Evolutionary conservation across 306 rosid genomes (phyloP), one percentile per base, ranked within the genome.

Genomic region (Inga laurina): DNA sequence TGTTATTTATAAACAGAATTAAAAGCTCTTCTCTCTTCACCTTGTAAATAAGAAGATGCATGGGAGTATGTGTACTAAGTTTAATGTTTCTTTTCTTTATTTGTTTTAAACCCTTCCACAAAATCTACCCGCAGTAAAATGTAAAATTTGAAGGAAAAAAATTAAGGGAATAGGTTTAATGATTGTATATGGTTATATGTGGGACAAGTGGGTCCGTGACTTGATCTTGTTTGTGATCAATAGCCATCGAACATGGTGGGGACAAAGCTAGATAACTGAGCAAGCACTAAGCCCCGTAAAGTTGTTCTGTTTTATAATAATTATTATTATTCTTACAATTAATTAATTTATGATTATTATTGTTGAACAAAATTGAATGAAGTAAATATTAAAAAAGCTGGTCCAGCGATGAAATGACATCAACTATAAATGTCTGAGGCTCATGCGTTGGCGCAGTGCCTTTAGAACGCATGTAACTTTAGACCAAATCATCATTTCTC

Each of bases 221-320:
- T 24, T 76, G 37, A 21, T 75, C 37, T 56, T 57, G 41, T 5
- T 64, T 75, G 81, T 72, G 81, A 75, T 85, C 10, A 32, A 86
- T 71, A 73, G 74, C 30, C 48, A 75, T 61, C 89, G 82, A 82
- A 84, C 83, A 82, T 44, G 79, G 48, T 54, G 77, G 85, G 87
- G 86, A 84, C 91, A 79, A 13, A 34, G 41, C 70, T 10, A 86
- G 61, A 72, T 46, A 44, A 57, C 91, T 84, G 86, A 84, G 79
- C 75, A 62, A 84, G 84, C 85, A 88, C 83, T 32, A 72, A 81
- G 75, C 79, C 80, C 84, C 78, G 67, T 82, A 82, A 82, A 84
- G 39, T 10, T 62, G 19, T 62, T 24, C 27, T 62, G 37, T 62
- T 62, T 62, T 27, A 24, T 24, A 61, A 61, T 59, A 10, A 22